Percentiles rank a stretch among this genome's conserved stretches.
Evolutionary conservation across 768 basidiomycete species (phyloP).

Genomic region (Naganishia randhawae): DNA sequence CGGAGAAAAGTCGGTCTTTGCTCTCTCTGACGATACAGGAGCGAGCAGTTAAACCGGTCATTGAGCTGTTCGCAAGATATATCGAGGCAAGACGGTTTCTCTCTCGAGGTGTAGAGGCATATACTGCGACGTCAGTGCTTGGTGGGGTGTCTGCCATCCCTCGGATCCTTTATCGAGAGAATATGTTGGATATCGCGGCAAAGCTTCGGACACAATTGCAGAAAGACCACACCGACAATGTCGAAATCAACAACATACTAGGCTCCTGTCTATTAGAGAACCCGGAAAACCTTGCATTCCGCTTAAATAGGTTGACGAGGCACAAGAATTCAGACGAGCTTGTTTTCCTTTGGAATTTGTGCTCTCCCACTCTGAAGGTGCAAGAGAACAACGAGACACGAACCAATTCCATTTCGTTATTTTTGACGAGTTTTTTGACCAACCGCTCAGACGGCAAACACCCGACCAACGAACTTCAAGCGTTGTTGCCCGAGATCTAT

Average conservation of each 20-base stretch:
- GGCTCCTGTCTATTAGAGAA: neutral
- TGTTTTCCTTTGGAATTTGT: neutral
- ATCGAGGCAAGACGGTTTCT: neutral
- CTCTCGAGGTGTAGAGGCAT: neutral
- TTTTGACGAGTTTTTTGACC: neutral
- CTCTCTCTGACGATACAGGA: neutral
- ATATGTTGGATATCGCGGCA: neutral
- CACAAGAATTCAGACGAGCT: neutral
- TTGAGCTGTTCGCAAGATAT: neutral
- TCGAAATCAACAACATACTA: neutral
- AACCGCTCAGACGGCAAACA: neutral
- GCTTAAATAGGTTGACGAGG: neutral
- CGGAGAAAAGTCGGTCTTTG: neutral
- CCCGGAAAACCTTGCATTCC: neutral
- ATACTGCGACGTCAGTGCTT: neutral
- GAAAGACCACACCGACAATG: neutral
- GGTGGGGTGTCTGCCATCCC: neutral
- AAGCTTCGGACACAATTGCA: neutral
- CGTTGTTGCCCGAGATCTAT: conserved; percentile 11
- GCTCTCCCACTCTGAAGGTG: neutral
- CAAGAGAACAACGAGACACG: neutral
- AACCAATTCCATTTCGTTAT: neutral
- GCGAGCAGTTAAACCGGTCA: neutral
- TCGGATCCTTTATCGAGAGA: conserved; percentile 4
- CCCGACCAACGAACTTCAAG: neutral